A percentile compares a stretch with the other conserved stretches of the same genome.
These are phyloP conservation scores for Lachnum nothofagi DNA, from an alignment of 2,329 filamentous ascomycete species.

Conservation along the genomic window DNA sequence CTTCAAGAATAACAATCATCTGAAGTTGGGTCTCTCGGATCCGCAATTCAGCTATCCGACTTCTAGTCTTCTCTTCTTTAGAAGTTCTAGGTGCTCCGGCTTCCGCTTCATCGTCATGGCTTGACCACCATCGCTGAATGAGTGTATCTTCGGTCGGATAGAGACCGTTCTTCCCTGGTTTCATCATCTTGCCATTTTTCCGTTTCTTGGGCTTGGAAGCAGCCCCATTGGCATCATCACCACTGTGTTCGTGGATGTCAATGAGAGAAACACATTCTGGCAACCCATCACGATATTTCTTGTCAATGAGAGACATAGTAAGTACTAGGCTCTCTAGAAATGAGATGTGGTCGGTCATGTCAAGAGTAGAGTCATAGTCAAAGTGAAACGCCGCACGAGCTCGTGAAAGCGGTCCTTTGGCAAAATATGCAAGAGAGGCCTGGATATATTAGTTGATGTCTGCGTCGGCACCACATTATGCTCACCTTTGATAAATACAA, in stretches of 20 bases:
- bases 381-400: slow-evolving; percentile 66
- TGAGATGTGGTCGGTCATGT: slow-evolving; percentile 58
- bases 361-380: slow-evolving; percentile 54
- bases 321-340: slow-evolving; percentile 68
- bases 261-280: slow-evolving; percentile 56
- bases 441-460: slow-evolving; percentile 43
- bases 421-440: slow-evolving; percentile 77
- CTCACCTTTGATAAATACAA: slow-evolving; percentile 59
- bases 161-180: slow-evolving; percentile 62
- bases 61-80: slow-evolving; percentile 49
- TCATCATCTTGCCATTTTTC: slow-evolving; percentile 58
- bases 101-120: slow-evolving; percentile 51
- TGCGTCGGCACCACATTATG: slow-evolving; percentile 28
- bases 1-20: slow-evolving; percentile 73
- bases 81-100: slow-evolving; percentile 38
- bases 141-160: slow-evolving; percentile 62
- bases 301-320: slow-evolving; percentile 64
- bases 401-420: slow-evolving; percentile 73
- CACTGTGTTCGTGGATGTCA: slow-evolving; percentile 44
- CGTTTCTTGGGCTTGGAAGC: slow-evolving; percentile 42
- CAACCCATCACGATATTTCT: slow-evolving; percentile 71
- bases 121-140: slow-evolving; percentile 66
- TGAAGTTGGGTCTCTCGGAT: slow-evolving; percentile 75
- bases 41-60: slow-evolving; percentile 60
- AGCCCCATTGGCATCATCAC: slow-evolving; percentile 45